These are phyloP conservation scores for Plantago major DNA, from an alignment of 257 asterid species.

Conservation along the genomic window DNA sequence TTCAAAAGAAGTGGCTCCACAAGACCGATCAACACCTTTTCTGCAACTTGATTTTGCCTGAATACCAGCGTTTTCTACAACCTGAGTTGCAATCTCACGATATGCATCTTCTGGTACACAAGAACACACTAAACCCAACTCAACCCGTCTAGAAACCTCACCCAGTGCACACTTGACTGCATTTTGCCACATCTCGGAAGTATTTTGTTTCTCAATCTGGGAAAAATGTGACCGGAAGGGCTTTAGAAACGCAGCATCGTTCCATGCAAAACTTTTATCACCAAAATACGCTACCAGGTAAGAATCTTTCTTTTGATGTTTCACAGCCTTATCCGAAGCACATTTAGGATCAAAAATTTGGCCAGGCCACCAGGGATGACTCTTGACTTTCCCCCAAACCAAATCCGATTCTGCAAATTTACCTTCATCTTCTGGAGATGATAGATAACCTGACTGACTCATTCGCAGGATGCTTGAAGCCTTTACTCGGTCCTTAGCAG, in stretches of 20 bases:
- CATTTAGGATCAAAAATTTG: constrained; percentile 77
- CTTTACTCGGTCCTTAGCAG: constrained; percentile 26
- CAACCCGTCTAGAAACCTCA: constrained; percentile 79
- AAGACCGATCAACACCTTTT: constrained; percentile 63
- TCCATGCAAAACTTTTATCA: constrained; percentile 94
- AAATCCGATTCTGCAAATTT: constrained; percentile 56
- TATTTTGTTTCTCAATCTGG: constrained; percentile 72
- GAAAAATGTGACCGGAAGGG: constrained; percentile 71
- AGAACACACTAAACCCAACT: constrained; percentile 76
- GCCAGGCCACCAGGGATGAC: constrained; percentile 99
- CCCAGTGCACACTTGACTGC: constrained; percentile 75
- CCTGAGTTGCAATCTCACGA: constrained; percentile 53
- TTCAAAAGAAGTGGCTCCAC: constrained; percentile 45
- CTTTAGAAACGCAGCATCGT: constrained; percentile 67
- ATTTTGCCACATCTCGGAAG: constrained; percentile 70
- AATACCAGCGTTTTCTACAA: constrained; percentile 77
- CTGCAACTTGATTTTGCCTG: constrained; percentile 71
- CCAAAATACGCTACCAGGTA: constrained; percentile 94
- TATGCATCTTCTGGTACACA: constrained; percentile 51
- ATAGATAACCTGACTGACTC: constrained; percentile 51
- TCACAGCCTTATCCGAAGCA: constrained; percentile 85
- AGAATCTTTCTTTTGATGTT: constrained; percentile 65
- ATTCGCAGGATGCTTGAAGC: constrained; percentile 30
- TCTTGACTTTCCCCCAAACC: constrained; percentile 96
- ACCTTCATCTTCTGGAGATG: constrained; percentile 52